Conservation (phyloP, 2,329 filamentous ascomycete genomes). For the Acrodontium crateriforme region DNA sequence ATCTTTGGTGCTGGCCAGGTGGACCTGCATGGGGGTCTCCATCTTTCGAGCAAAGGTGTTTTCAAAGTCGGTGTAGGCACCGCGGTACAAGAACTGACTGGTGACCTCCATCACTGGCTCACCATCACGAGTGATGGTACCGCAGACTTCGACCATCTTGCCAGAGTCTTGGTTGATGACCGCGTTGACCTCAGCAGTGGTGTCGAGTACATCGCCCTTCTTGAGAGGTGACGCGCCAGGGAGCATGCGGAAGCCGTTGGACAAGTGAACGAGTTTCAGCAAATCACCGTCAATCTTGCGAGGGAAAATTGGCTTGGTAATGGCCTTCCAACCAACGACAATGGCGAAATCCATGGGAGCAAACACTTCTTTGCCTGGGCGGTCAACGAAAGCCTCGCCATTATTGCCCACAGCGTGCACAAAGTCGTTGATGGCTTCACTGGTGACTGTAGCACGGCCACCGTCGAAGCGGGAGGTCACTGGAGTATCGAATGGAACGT, state of each 20-base stretch:
- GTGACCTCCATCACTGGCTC: constrained; percentile 94
- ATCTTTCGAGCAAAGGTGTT: constrained; percentile 98
- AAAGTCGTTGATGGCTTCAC: constrained; percentile 92
- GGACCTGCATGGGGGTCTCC: constrained; percentile 88
- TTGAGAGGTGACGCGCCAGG: constrained; percentile 88
- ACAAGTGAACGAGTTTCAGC: constrained; percentile 89
- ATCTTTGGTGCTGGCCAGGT: constrained; percentile 76
- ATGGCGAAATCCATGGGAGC: constrained; percentile 80
- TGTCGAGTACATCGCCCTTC: constrained; percentile 86
- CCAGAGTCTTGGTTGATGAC: constrained; percentile 97
- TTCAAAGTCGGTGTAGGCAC: constrained; percentile 81
- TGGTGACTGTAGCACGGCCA: constrained; percentile 72
- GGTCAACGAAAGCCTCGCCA: constrained; percentile 91
- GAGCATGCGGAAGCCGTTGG: constrained; percentile 96
- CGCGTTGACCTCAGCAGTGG: constrained; percentile 89
- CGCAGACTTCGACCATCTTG: constrained; percentile 99
- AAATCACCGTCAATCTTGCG: constrained; percentile 91
- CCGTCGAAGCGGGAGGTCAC: constrained; percentile 84
- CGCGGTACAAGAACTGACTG: constrained; percentile 94
- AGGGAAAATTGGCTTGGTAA: constrained; percentile 98
- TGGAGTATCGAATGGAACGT: constrained; percentile 67
- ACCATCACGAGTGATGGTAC: constrained; percentile 76
- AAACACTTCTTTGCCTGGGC: constrained; percentile 83
- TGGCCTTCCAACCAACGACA: constrained; percentile 56
- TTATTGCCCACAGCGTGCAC: constrained; percentile 98